Evolutionary conservation across 192 early-diverging fungal species (phyloP).

Genomic region (Chytriomyces sp.): DNA sequence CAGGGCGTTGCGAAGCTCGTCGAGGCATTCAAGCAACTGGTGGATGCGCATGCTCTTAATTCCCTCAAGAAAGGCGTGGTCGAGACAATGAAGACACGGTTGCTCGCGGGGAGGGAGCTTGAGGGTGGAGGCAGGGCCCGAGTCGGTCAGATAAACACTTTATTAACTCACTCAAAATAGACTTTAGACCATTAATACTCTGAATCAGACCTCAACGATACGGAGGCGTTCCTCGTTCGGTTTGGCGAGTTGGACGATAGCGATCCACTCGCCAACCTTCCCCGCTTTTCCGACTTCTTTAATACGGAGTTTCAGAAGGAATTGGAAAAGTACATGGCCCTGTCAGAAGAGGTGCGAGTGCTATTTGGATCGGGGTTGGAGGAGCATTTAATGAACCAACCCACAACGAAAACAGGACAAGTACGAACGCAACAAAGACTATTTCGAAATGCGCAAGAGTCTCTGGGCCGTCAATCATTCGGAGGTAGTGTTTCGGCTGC

Average conservation of each 20-base stretch:
- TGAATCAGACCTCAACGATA: neutral
- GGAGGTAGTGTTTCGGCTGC: too few relatives aligned
- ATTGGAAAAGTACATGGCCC: neutral
- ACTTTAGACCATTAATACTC: neutral
- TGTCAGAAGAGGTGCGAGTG: neutral
- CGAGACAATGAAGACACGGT: neutral
- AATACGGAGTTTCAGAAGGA: neutral
- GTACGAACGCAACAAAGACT: neutral
- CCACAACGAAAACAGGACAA: neutral
- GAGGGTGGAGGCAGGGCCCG: neutral
- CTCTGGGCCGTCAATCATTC: neutral
- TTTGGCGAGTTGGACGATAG: neutral
- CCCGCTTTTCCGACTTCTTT: neutral
- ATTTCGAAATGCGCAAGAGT: neutral
- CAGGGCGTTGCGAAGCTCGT: neutral
- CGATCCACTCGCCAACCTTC: neutral
- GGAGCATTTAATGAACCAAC: neutral
- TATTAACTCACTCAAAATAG: neutral
- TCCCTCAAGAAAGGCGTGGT: neutral
- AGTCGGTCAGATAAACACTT: neutral
- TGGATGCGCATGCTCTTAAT: neutral
- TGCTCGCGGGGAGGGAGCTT: neutral
- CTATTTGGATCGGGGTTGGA: neutral
- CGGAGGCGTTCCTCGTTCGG: neutral
- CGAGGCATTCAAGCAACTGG: neutral